These are phyloP conservation scores for Collybia nuda DNA, from an alignment of 768 basidiomycete species.

Conservation along the genomic window DNA sequence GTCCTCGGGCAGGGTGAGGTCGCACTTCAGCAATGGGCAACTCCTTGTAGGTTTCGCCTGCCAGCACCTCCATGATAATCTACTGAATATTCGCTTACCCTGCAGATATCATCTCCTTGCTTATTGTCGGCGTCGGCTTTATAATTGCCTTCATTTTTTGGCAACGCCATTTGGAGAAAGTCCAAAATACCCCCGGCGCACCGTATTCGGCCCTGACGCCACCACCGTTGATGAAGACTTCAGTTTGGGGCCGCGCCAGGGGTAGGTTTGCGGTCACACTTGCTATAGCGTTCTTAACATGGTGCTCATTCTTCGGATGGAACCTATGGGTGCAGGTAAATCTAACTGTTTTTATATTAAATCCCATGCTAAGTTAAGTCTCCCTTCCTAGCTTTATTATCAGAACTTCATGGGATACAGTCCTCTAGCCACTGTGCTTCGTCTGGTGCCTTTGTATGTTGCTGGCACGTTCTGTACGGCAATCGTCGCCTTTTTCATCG, in stretches of 20 bases:
- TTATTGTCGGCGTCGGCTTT: conserved; percentile 57
- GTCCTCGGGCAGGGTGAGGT: conserved; percentile 63
- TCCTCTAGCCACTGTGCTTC: conserved; percentile 61
- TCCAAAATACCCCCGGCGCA: neutral
- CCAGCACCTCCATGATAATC: neutral
- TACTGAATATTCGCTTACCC: conserved; percentile 9
- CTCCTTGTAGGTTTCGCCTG: conserved; percentile 20
- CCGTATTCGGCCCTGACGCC: conserved; percentile 27
- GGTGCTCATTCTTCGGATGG: conserved; percentile 54
- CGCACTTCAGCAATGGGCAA: conserved; percentile 58
- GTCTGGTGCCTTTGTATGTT: conserved; percentile 70
- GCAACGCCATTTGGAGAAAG: conserved; percentile 55
- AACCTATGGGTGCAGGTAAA: conserved; percentile 30
- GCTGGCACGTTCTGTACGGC: conserved; percentile 64
- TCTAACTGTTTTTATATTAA: conserved; percentile 15
- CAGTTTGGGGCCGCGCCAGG: conserved; percentile 53
- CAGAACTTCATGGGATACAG: conserved; percentile 59
- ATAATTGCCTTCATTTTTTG: conserved; percentile 56
- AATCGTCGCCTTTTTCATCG: conserved; percentile 59
- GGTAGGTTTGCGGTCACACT: conserved; percentile 60
- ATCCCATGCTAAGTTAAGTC: conserved; percentile 14
- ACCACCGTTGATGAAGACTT: conserved; percentile 60
- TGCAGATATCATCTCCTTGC: conserved; percentile 61
- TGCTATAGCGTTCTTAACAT: conserved; percentile 56
- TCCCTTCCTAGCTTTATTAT: conserved; percentile 56